Base-by-base conservation (phyloP, 2,329 filamentous ascomycete genomes). In the Epichloe scottii region DNA sequence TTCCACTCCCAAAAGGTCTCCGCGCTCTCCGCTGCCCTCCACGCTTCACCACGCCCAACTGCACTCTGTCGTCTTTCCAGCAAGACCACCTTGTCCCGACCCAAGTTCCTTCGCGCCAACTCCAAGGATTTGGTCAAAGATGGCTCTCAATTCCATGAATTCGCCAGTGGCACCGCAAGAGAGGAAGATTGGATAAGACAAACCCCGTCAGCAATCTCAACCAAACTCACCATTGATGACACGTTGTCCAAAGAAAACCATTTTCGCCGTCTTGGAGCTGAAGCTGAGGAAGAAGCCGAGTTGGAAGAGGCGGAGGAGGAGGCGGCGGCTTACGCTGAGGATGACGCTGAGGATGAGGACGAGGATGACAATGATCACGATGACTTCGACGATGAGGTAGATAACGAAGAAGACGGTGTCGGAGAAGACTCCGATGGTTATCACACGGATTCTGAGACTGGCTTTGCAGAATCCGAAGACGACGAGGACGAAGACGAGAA, bases 131-230 rank as follows among this genome's bases (percentile, higher is more conserved):
- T 80, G 42, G 68, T 70, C 38, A 71, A 71, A 40, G 78, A 84
- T 55, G 73, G 74, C 26, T 81, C 71, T 63, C 81, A 71, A 46
- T 97, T 96, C 63, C 88, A 96, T 64, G 91, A 95, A 61, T 97
- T 97, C 65, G 91, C 88, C 42, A 89, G 85, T 63, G 89, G 87
- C 47, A 77, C 82, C 52, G 76, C 85, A 40, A 81, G 88, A 53
- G 86, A 93, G 55, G 90, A 96, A 52, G 90, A 95, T 60, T 98
- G 93, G 93, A 87, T 94, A 33, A 73, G 73, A 15, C 81, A 85
- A 51, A 84, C 87, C 60, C 73, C 79, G 35, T 74, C 77, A 7
- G 77, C 79, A 34, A 73, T 81, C 56, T 76, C 76, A 51, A 76
- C 76, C 47, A 89, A 87, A 61, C 75, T 98, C 39, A 97, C 90